phyloP scores from a whole-genome alignment of 1,284 basidiomycete species.

The Cryptococcus sp. region DNA sequence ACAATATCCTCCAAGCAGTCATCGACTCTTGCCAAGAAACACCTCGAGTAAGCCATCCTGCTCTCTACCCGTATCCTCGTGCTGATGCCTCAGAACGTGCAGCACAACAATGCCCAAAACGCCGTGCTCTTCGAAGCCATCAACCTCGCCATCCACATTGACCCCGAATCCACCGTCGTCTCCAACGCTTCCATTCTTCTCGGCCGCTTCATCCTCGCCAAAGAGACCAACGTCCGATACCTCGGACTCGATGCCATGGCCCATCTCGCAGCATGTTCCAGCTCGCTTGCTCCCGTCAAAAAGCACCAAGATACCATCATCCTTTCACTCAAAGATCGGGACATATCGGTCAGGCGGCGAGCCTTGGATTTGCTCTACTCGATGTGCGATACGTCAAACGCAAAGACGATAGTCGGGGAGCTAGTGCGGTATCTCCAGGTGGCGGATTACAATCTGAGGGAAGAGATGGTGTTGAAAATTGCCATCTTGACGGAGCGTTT shows the following conservation, averaged over 20 bases:
- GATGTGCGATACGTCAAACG: conserved; percentile 97
- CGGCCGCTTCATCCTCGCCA: conserved; percentile 91
- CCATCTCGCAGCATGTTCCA: conserved; percentile 87
- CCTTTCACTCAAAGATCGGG: conserved; percentile 86
- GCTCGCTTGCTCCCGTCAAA: conserved; percentile 86
- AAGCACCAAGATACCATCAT: conserved; percentile 95
- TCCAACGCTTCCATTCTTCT: conserved; percentile 84
- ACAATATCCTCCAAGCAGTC: conserved; percentile 80
- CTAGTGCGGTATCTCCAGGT: conserved; percentile 85
- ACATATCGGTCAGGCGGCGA: conserved; percentile 90
- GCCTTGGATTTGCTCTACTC: conserved; percentile 95
- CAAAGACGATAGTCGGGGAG: conserved; percentile 90
- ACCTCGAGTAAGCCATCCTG: conserved; percentile 50
- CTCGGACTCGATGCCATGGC: conserved; percentile 98
- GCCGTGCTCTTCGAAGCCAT: conserved; percentile 99
- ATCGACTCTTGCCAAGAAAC: conserved; percentile 93
- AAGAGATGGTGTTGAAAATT: conserved; percentile 98
- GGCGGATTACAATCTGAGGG: conserved; percentile 90
- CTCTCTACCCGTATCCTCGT: not conserved
- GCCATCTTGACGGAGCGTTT: conserved; percentile 98
- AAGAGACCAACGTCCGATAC: conserved; percentile 98
- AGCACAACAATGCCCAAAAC: conserved; percentile 98
- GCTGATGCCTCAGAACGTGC: conserved; percentile 63
- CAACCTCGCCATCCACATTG: conserved; percentile 91
- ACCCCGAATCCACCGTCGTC: conserved; percentile 84